Base-by-base conservation (phyloP, 306 rosid species). In the Cucumis sativus region DNA sequence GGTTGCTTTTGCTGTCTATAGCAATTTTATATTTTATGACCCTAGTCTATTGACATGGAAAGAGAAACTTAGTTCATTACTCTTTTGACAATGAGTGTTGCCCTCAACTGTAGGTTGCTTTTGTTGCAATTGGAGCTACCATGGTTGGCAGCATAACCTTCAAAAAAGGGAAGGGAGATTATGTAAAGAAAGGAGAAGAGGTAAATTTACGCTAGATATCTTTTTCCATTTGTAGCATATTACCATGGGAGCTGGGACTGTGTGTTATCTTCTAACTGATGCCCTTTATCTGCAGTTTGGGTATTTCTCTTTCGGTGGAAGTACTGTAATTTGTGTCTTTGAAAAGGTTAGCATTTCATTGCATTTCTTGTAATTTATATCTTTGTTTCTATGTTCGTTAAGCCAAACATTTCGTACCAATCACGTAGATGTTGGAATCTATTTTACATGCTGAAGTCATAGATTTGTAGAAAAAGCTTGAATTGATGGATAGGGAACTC, bases 81-180 rank as follows among this genome's bases (percentile, higher is more conserved):
- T 71, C 76, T 49, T 71, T 25, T 71, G 9, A 71, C 60, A 4
- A 47, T 12, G 39, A 69, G 12, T 69, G 41, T 23, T 2, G 23
- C 54, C 67, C 70, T 81, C 85, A 74, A 63, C 65, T 75, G 78
- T 87, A 95, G 99, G 97, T 95, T 78, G 97, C 99, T 43, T 89
- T 89, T 83, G 91, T 95, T 80, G 92, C 98, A 75, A 89, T 95
- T 78, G 98, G 98, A 81, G 98, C 99, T 54, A 95, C 99, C 15
- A 95, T 95, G 99, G 99, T 95, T 77, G 99, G 97, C 76, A 92
- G 99, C 90, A 92, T 95, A 76, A 86, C 87, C 76, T 95, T 95
- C 79, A 77, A 84, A 61, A 95, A 86, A 88, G 80, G 85, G 83
- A 80, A 83, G 84, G 97, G 97, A 45, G 97, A 92, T 28, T 14